These are phyloP conservation scores for Boechera divaricarpa DNA, from an alignment of 345 rosid species.

Conservation along the genomic window DNA sequence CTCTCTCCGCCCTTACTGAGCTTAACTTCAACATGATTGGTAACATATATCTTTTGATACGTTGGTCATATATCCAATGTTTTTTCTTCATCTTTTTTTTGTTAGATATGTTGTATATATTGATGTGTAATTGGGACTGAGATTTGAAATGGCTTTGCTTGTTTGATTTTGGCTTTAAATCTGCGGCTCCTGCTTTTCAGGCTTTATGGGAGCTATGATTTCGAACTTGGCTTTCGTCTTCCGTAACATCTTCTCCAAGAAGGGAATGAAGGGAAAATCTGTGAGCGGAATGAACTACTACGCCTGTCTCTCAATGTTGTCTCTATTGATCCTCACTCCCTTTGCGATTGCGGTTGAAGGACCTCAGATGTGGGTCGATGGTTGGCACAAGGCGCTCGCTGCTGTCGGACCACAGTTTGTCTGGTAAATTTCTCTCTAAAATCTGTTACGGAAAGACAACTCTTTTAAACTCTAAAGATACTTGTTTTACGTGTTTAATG, in stretches of 20 bases:
- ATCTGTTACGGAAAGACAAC: background rate
- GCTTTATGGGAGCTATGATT: conserved; percentile 99
- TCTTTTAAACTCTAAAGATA: background rate
- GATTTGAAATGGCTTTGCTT: conserved; percentile 19
- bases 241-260: conserved; percentile 95
- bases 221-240: conserved; percentile 95
- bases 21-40: conserved; percentile 92
- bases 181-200: conserved; percentile 50
- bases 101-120: conserved; percentile 7
- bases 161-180: conserved; percentile 14
- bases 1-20: conserved; percentile 94
- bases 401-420: conserved; percentile 84
- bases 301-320: conserved; percentile 92
- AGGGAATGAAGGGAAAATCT: conserved; percentile 95
- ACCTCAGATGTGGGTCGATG: conserved; percentile 95
- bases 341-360: conserved; percentile 98
- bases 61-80: background rate
- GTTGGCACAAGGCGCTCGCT: conserved; percentile 74
- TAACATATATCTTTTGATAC: background rate
- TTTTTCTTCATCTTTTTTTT: background rate
- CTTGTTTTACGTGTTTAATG: background rate
- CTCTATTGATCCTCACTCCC: conserved; percentile 89
- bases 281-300: conserved; percentile 99
- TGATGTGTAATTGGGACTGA: background rate
- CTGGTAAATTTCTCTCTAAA: conserved; percentile 55